These are phyloP conservation scores for Globisporangium okanoganense DNA, from an alignment of 352 stramenopile species.

Conservation along the genomic window DNA sequence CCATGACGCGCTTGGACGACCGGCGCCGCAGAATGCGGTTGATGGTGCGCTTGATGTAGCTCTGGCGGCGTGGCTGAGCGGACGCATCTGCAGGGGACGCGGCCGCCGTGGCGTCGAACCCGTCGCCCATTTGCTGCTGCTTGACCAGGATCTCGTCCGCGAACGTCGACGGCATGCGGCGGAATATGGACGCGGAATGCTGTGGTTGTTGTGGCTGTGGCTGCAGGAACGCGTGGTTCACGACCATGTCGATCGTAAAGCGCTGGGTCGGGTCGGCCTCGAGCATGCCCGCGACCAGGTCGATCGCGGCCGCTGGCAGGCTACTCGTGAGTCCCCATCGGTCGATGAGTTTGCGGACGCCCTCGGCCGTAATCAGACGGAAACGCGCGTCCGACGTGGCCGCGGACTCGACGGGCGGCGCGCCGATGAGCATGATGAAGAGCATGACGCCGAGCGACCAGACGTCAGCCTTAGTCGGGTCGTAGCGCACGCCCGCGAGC, in stretches of 20 bases:
- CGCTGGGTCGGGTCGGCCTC: conserved; percentile 51
- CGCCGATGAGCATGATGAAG: conserved; percentile 78
- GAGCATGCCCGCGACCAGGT: conserved; percentile 63
- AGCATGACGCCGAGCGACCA: conserved; percentile 86
- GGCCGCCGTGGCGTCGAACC: neutral
- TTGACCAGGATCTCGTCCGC: conserved; percentile 14
- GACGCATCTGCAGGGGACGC: neutral
- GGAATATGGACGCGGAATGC: conserved; percentile 8
- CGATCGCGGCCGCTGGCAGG: conserved; percentile 45
- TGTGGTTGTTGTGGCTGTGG: neutral
- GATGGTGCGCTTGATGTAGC: conserved; percentile 34
- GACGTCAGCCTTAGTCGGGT: conserved; percentile 75
- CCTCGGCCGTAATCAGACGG: conserved; percentile 53
- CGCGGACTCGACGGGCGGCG: conserved; percentile 61
- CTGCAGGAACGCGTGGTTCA: conserved; percentile 60
- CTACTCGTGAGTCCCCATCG: conserved; percentile 64
- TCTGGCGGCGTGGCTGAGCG: conserved; percentile 3
- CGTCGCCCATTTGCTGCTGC: conserved; percentile 15
- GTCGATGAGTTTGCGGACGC: conserved; percentile 55
- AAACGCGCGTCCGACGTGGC: conserved; percentile 54
- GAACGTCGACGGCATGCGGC: conserved; percentile 30
- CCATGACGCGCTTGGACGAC: conserved; percentile 47
- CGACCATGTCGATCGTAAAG: conserved; percentile 55
- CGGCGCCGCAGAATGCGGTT: conserved; percentile 41
- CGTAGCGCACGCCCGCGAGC: conserved; percentile 50